phyloP scores from a whole-genome alignment of 2,329 filamentous ascomycete species.

The Penicillium sp. region DNA sequence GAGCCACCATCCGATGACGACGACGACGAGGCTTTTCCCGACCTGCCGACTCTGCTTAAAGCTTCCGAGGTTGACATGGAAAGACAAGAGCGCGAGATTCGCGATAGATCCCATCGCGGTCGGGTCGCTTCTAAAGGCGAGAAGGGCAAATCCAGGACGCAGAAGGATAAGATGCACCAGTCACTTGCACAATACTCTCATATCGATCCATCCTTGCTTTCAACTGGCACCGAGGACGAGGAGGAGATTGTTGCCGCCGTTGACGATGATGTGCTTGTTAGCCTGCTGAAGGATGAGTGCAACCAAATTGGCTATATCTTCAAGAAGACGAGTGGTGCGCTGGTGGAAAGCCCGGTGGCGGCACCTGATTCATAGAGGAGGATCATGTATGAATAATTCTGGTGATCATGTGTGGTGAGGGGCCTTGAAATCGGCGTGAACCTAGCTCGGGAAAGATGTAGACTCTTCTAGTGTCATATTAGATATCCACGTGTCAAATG shows the following conservation, averaged over 20 bases:
- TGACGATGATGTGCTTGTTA: conserved; percentile 39
- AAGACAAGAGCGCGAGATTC: conserved; percentile 36
- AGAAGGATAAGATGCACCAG: conserved; percentile 43
- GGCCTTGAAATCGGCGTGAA: background rate
- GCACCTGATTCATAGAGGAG: background rate
- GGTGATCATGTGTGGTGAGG: background rate
- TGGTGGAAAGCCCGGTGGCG: conserved; percentile 16
- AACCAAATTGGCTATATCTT: conserved; percentile 45
- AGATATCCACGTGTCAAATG: background rate
- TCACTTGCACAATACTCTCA: conserved; percentile 48
- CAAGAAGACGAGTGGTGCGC: conserved; percentile 36
- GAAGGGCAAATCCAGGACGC: conserved; percentile 19
- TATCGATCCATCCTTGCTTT: conserved; percentile 42
- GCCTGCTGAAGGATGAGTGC: conserved; percentile 42
- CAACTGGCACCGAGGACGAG: conserved; percentile 11
- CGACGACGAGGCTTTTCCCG: conserved; percentile 31
- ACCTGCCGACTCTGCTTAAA: conserved; percentile 39
- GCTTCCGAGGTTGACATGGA: conserved; percentile 44
- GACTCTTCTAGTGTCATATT: background rate
- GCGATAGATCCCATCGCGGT: conserved; percentile 19
- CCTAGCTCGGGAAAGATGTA: background rate
- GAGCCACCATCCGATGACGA: conserved; percentile 22
- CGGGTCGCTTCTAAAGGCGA: conserved; percentile 6
- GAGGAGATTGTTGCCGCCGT: conserved; percentile 28
- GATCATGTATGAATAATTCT: background rate